These are phyloP conservation scores for Rehmannia glutinosa DNA, from an alignment of 257 asterid genomes.

Conservation along the genomic window DNA sequence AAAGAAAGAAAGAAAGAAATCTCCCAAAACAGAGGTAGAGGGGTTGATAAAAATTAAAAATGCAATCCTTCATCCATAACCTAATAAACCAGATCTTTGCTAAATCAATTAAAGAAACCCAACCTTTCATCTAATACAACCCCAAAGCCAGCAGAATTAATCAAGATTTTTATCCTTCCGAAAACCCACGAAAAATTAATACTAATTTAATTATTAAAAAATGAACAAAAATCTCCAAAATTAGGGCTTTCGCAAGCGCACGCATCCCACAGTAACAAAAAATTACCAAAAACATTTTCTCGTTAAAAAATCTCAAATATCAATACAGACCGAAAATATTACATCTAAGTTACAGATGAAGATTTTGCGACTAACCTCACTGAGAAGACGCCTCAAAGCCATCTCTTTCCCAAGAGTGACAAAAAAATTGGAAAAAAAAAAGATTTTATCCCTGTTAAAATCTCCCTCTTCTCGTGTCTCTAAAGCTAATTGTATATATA, in stretches of 20 bases:
- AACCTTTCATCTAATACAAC: slow-evolving; percentile 4
- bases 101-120: not conserved
- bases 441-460: not conserved
- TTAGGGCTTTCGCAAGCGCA: slow-evolving; percentile 36
- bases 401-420: slow-evolving; percentile 29
- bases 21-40: slow-evolving; percentile 3
- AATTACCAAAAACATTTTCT: not conserved
- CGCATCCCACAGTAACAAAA: not conserved
- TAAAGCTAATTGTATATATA: not conserved
- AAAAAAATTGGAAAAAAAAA: not conserved
- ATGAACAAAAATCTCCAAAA: slow-evolving; percentile 2
- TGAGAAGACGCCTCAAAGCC: slow-evolving; percentile 64
- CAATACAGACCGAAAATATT: not conserved
- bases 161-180: not conserved
- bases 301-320: not conserved
- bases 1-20: too few relatives aligned
- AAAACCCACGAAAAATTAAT: not conserved
- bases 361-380: slow-evolving; percentile 41
- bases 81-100: not conserved
- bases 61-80: not conserved
- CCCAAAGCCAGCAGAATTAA: not conserved
- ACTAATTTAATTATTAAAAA: not conserved
- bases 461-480: not conserved
- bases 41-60: not conserved
- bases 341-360: not conserved